These are phyloP conservation scores for Clitoria ternatea DNA, from an alignment of 306 rosid genomes.

Conservation along the genomic window DNA sequence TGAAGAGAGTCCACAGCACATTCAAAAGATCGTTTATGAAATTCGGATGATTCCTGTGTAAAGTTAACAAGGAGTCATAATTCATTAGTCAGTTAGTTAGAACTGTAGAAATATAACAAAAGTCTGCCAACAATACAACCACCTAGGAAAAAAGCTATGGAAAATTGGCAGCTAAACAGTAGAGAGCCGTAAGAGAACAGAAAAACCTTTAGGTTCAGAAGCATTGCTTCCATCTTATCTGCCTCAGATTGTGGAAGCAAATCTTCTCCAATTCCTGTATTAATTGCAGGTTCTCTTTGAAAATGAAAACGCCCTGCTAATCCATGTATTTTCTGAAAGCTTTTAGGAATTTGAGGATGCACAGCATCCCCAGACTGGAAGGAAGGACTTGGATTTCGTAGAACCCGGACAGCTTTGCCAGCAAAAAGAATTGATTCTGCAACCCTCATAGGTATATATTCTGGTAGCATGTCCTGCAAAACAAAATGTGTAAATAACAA, in stretches of 20 bases:
- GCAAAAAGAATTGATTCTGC: slow-evolving; percentile 94
- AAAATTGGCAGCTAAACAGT: background rate
- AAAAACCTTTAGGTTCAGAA: slow-evolving; percentile 74
- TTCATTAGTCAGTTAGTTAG: background rate
- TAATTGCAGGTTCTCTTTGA: slow-evolving; percentile 54
- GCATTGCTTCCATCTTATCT: slow-evolving; percentile 94
- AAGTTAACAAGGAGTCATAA: slow-evolving; percentile 14
- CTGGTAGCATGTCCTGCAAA: slow-evolving; percentile 94
- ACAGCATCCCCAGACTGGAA: slow-evolving; percentile 57
- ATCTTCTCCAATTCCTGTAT: slow-evolving; percentile 61
- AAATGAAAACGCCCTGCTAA: slow-evolving; percentile 55
- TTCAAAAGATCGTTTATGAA: slow-evolving; percentile 92
- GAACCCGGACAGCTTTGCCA: slow-evolving; percentile 92
- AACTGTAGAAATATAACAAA: background rate
- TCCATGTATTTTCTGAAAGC: slow-evolving; percentile 65
- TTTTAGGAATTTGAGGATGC: slow-evolving; percentile 59
- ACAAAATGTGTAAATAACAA: background rate
- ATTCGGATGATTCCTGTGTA: slow-evolving; percentile 84
- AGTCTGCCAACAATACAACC: slow-evolving; percentile 9
- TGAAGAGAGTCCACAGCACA: slow-evolving; percentile 84
- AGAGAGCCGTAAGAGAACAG: slow-evolving; percentile 8
- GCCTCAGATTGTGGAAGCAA: slow-evolving; percentile 93
- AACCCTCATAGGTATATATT: slow-evolving; percentile 79
- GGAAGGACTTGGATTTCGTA: slow-evolving; percentile 83
- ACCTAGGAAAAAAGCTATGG: background rate